A percentile compares a stretch with the other conserved stretches of the same genome.
These are phyloP conservation scores for Thermomucor indicae-seudaticae DNA, from an alignment of 371 early-diverging fungal genomes.

Conservation along the genomic window DNA sequence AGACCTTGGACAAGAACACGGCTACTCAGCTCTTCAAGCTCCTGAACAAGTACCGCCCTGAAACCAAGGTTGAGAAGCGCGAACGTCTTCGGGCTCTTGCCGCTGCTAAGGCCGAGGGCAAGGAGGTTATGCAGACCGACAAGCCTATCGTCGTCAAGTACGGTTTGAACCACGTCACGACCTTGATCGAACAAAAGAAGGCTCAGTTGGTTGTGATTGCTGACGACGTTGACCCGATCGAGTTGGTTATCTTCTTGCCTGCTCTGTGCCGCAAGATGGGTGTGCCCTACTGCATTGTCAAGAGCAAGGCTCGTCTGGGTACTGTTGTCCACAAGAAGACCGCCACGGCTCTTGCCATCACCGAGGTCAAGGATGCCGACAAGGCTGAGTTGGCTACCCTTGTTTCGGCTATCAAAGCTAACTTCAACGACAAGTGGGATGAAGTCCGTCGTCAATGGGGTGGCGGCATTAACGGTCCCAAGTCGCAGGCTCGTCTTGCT, in stretches of 20 bases:
- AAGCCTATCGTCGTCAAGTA: constrained; percentile 98
- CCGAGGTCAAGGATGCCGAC: constrained; percentile 95
- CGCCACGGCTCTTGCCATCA: constrained; percentile 95
- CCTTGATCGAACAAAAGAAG: constrained; percentile 98
- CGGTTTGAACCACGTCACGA: constrained; percentile 99
- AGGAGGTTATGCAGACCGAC: constrained; percentile 84
- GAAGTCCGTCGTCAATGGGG: constrained; percentile 92
- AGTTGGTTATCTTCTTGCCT: constrained; percentile 98
- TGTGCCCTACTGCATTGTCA: constrained; percentile 99
- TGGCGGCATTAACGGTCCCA: constrained; percentile 95
- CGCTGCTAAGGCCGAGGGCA: constrained; percentile 79
- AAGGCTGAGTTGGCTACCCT: constrained; percentile 87
- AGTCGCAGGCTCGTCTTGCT: constrained; percentile 80
- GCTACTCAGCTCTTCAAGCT: constrained; percentile 97
- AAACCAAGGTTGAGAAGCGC: constrained; percentile 96
- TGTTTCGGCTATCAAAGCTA: constrained; percentile 89
- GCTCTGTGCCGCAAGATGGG: constrained; percentile 99
- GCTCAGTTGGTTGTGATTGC: constrained; percentile 99
- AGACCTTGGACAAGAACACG: constrained; percentile 95
- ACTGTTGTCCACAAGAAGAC: constrained; percentile 99
- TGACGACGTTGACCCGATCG: constrained; percentile 99
- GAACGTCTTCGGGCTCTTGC: constrained; percentile 85
- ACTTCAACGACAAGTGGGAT: constrained; percentile 92
- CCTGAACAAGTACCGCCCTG: constrained; percentile 98
- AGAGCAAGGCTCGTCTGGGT: constrained; percentile 98